Percentiles rank a stretch among this genome's conserved stretches.
phyloP scores from a whole-genome alignment of 2,329 filamentous ascomycete species.

The Fusarium aywerte region DNA sequence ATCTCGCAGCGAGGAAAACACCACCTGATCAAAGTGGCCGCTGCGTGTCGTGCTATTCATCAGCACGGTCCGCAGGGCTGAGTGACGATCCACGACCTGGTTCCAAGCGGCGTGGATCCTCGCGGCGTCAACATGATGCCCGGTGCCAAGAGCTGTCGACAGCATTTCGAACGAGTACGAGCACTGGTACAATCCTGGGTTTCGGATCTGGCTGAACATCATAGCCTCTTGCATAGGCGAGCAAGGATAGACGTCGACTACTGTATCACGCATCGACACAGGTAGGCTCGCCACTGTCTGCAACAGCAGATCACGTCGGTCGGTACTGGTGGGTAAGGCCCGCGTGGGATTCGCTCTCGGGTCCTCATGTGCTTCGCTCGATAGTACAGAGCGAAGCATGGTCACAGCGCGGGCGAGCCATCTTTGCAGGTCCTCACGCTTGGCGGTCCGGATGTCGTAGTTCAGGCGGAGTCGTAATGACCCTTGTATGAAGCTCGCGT shows the following conservation, averaged over 20 bases:
- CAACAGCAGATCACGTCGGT: constrained; percentile 9
- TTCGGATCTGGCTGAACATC: constrained; percentile 9
- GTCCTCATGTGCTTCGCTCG: neutral
- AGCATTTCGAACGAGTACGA: constrained; percentile 11
- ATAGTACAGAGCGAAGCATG: constrained; percentile 8
- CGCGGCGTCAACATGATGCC: constrained; percentile 9
- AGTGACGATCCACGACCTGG: constrained; percentile 9
- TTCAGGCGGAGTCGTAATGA: constrained; percentile 5
- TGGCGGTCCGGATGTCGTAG: constrained; percentile 2
- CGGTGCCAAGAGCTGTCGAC: constrained; percentile 7
- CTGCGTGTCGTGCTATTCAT: constrained; percentile 9
- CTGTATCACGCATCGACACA: constrained; percentile 7
- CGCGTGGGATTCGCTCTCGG: constrained; percentile 2
- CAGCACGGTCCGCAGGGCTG: constrained; percentile 5
- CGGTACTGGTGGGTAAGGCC: constrained; percentile 7
- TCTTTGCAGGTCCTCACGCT: constrained; percentile 8
- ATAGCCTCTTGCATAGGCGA: constrained; percentile 9
- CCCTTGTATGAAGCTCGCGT: constrained; percentile 6
- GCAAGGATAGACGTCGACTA: constrained; percentile 7
- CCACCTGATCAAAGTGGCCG: constrained; percentile 11
- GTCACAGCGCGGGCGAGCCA: constrained; percentile 6
- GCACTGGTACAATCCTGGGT: constrained; percentile 4
- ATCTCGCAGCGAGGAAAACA: constrained; percentile 6
- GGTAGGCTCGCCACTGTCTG: constrained; percentile 8
- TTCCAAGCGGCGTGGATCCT: constrained; percentile 8